These are phyloP conservation scores for Trichoderma sp. DNA, from an alignment of 2,329 filamentous ascomycete genomes.

Conservation along the genomic window DNA sequence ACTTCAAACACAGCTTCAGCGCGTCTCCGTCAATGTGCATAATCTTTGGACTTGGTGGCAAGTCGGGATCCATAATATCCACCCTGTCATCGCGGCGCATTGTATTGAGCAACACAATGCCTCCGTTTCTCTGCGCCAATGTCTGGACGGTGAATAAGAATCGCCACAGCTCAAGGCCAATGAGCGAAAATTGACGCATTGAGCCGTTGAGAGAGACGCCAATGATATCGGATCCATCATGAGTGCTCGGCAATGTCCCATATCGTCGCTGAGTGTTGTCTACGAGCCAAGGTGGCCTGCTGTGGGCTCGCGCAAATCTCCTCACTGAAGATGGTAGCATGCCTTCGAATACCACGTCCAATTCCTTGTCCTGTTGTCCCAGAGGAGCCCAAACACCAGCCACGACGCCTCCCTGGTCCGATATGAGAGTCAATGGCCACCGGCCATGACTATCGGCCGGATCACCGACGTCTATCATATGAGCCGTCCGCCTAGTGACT, in stretches of 20 bases:
- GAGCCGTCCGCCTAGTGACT: constrained; percentile 41
- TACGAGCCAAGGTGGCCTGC: constrained; percentile 51
- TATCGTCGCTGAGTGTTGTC: constrained; percentile 37
- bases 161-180: constrained; percentile 60
- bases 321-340: constrained; percentile 55
- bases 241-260: constrained; percentile 41
- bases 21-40: constrained; percentile 69
- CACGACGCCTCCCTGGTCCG: constrained; percentile 46
- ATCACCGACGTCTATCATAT: constrained; percentile 46
- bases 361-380: constrained; percentile 38
- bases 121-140: constrained; percentile 50
- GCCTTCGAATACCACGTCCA: constrained; percentile 53
- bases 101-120: constrained; percentile 42
- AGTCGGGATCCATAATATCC: constrained; percentile 32
- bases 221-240: constrained; percentile 52
- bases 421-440: constrained; percentile 46
- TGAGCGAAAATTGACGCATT: constrained; percentile 64
- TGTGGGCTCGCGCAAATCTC: constrained; percentile 51
- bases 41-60: constrained; percentile 40
- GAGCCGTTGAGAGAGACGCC: constrained; percentile 69
- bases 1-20: constrained; percentile 52
- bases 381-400: constrained; percentile 51
- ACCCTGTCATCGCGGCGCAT: constrained; percentile 21
- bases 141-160: constrained; percentile 73
- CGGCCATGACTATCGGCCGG: constrained; percentile 26